Evolutionary conservation across 345 rosid species (phyloP).

Genomic region (Sisymbrium irio): DNA sequence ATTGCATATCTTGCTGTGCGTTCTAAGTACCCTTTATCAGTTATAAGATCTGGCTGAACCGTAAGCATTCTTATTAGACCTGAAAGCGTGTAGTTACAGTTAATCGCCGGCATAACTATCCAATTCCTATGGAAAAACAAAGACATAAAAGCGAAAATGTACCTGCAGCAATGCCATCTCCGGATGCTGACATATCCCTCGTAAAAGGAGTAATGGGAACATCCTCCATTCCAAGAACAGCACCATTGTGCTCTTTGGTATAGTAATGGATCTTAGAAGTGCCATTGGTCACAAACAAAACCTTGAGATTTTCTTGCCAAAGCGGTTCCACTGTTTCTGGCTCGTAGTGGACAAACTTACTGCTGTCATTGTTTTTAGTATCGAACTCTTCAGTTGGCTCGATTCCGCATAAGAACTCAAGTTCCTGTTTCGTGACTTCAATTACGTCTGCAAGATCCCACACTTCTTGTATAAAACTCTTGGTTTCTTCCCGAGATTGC

Average conservation of each 20-base stretch:
- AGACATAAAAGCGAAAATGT: not conserved
- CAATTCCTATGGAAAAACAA: not conserved
- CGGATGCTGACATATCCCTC: conserved; percentile 82
- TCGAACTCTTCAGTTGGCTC: conserved; percentile 67
- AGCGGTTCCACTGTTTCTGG: conserved; percentile 63
- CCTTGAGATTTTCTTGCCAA: conserved; percentile 81
- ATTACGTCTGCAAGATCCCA: conserved; percentile 73
- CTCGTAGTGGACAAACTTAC: conserved; percentile 71
- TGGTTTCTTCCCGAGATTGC: conserved; percentile 77
- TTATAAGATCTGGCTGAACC: conserved; percentile 59
- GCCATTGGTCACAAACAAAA: conserved; percentile 84
- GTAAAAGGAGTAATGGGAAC: conserved; percentile 77
- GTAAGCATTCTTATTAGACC: conserved; percentile 86
- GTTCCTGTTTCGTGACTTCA: conserved; percentile 89
- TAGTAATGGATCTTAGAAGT: conserved; percentile 90
- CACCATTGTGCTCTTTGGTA: conserved; percentile 73
- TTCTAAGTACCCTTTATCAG: conserved; percentile 65
- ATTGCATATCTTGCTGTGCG: conserved; percentile 66
- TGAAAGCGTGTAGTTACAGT: conserved; percentile 35
- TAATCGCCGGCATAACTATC: not conserved
- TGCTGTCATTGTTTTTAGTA: conserved; percentile 51
- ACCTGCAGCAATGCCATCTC: conserved; percentile 97
- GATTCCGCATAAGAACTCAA: conserved; percentile 81
- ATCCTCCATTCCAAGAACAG: conserved; percentile 79
- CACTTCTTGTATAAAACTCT: conserved; percentile 55